phyloP scores from a whole-genome alignment of 2,329 filamentous ascomycete species.

The Monosporascus ibericus region DNA sequence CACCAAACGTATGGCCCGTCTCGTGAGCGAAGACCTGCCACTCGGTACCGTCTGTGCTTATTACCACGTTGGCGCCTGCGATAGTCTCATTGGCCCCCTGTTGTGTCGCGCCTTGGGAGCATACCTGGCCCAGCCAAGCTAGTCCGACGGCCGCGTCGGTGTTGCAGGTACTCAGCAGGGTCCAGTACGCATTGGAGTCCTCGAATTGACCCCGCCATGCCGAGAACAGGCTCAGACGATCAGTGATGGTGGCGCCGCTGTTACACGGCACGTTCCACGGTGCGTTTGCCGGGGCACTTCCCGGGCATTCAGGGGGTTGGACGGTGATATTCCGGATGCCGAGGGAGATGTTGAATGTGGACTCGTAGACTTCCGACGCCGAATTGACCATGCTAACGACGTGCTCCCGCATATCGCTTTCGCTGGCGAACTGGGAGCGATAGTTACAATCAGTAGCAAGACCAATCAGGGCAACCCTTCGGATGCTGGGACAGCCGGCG shows the following conservation, averaged over 20 bases:
- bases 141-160: constrained; percentile 83
- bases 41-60: constrained; percentile 66
- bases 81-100: constrained; percentile 63
- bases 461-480: constrained; percentile 85
- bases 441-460: constrained; percentile 93
- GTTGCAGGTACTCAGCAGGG: constrained; percentile 73
- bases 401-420: constrained; percentile 60
- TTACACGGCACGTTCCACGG: constrained; percentile 82
- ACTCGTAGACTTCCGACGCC: constrained; percentile 83
- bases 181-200: constrained; percentile 92
- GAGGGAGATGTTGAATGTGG: constrained; percentile 89
- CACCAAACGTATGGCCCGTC: constrained; percentile 89
- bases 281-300: constrained; percentile 56
- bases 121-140: constrained; percentile 88
- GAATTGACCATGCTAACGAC: constrained; percentile 80
- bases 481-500: constrained; percentile 79
- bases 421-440: constrained; percentile 62
- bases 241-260: constrained; percentile 56
- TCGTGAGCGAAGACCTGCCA: constrained; percentile 98
- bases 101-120: constrained; percentile 51
- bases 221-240: constrained; percentile 82
- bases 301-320: constrained; percentile 68
- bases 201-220: constrained; percentile 72
- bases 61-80: constrained; percentile 82
- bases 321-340: constrained; percentile 83